Conservation (phyloP, 257 asterid genomes). For the Parsonsia alboflavescens region DNA sequence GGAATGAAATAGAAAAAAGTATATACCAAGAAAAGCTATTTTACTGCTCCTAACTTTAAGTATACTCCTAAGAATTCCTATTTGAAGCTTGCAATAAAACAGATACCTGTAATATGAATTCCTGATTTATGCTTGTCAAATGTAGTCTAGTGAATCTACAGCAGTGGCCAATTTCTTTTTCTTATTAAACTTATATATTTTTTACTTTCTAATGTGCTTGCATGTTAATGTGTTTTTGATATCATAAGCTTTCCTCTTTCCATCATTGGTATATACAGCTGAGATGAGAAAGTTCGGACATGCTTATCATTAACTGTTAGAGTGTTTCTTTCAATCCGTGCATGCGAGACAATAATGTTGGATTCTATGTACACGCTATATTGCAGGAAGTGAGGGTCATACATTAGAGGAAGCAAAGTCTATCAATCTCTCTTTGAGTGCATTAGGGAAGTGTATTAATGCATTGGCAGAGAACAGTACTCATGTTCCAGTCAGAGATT, state of each 20-base stretch:
- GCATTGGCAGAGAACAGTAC: conserved; percentile 91
- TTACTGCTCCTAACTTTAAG: not conserved
- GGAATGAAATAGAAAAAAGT: not conserved
- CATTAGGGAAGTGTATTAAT: conserved; percentile 89
- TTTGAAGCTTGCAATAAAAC: too few species aligned
- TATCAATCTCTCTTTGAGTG: conserved; percentile 81
- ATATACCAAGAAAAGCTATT: not conserved
- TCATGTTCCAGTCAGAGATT: conserved; percentile 91
- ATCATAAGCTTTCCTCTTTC: not conserved
- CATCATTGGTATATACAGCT: not conserved
- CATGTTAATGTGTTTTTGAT: not conserved
- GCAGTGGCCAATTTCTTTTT: not conserved
- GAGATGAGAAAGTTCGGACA: not conserved
- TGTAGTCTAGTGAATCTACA: not conserved
- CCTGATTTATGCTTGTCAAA: not conserved
- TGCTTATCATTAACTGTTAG: not conserved
- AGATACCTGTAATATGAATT: not conserved
- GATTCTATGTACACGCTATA: not conserved
- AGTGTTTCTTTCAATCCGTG: not conserved
- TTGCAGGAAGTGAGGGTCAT: conserved; percentile 84
- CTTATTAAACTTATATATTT: not conserved
- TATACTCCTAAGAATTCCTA: not conserved
- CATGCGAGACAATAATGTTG: not conserved
- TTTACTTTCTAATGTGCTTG: not conserved
- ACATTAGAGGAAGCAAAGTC: conserved; percentile 84